phyloP scores from a whole-genome alignment of 768 basidiomycete genomes.

The Saitozyma podzolica region DNA sequence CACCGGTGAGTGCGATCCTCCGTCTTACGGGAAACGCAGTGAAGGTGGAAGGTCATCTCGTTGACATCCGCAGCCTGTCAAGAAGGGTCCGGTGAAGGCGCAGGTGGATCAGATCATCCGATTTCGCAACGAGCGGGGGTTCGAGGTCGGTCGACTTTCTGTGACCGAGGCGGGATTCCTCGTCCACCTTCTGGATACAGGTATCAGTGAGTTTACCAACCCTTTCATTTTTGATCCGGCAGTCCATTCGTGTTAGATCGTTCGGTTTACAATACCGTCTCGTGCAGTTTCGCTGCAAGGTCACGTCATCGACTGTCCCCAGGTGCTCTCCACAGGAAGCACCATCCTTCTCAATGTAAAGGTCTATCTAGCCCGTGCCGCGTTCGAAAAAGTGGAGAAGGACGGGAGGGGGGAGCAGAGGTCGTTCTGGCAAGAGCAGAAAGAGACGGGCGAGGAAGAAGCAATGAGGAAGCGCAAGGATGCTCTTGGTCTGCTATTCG shows the following conservation, averaged over 20 bases:
- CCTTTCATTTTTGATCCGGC: too few relatives aligned
- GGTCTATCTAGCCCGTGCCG: constrained; percentile 67
- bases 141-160: constrained; percentile 42
- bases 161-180: constrained; percentile 45
- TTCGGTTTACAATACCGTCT: constrained; percentile 51
- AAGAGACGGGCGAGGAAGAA: constrained; percentile 77
- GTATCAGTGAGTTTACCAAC: constrained; percentile 31
- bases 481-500: constrained; percentile 71
- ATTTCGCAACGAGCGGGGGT: constrained; percentile 48
- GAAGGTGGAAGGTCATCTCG: neutral
- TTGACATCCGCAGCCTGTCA: constrained; percentile 9
- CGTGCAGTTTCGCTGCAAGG: constrained; percentile 60
- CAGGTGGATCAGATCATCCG: constrained; percentile 47
- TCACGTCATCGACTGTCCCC: constrained; percentile 76
- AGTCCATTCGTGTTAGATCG: neutral
- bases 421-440: constrained; percentile 67
- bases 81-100: constrained; percentile 32
- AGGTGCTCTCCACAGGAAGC: constrained; percentile 68
- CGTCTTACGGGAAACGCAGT: neutral
- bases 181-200: constrained; percentile 46
- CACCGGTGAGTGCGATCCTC: constrained; percentile 11
- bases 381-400: constrained; percentile 59
- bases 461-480: constrained; percentile 75
- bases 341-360: constrained; percentile 75
- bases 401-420: constrained; percentile 34